Conservation (phyloP, 441 rosid species). For the Flueggea neowawraea region DNA sequence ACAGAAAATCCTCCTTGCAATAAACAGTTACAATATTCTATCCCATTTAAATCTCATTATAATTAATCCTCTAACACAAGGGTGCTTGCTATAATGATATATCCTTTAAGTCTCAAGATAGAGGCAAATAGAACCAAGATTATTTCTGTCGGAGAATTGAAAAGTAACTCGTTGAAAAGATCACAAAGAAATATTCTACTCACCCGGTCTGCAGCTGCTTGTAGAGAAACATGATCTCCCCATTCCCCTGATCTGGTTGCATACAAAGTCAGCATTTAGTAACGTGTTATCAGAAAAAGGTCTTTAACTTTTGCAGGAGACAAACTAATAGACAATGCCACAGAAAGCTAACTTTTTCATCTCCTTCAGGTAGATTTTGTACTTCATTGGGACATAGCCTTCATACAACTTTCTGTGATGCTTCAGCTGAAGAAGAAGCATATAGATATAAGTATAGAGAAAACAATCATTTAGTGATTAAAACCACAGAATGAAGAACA, state of each 20-base stretch:
- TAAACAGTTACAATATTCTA: too few species aligned
- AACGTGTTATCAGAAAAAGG: constrained; percentile 4
- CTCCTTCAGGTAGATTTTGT: constrained; percentile 70
- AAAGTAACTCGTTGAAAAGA: not conserved
- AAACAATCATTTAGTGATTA: too few species aligned
- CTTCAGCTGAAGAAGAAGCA: constrained; percentile 53
- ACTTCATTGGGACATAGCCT: constrained; percentile 86
- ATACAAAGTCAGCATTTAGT: constrained; percentile 8
- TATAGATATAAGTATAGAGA: not conserved
- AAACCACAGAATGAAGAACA: too few species aligned
- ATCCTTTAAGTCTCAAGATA: too few species aligned
- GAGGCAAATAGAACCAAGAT: too few species aligned
- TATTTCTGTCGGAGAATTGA: too few species aligned
- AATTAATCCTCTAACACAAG: too few species aligned
- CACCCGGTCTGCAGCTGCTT: constrained; percentile 95
- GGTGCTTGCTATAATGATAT: too few species aligned
- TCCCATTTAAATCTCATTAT: too few species aligned
- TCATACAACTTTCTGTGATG: constrained; percentile 66
- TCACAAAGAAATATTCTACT: constrained; percentile 19
- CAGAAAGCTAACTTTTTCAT: constrained; percentile 79
- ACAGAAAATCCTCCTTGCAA: too few species aligned
- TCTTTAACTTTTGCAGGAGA: constrained; percentile 15
- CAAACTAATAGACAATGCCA: constrained; percentile 22
- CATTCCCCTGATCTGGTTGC: constrained; percentile 76
- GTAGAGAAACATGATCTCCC: constrained; percentile 94